Evolutionary conservation across 805 yeast genomes (phyloP), one percentile per base, ranked within the genome.

Genomic region (Candida piceae): DNA sequence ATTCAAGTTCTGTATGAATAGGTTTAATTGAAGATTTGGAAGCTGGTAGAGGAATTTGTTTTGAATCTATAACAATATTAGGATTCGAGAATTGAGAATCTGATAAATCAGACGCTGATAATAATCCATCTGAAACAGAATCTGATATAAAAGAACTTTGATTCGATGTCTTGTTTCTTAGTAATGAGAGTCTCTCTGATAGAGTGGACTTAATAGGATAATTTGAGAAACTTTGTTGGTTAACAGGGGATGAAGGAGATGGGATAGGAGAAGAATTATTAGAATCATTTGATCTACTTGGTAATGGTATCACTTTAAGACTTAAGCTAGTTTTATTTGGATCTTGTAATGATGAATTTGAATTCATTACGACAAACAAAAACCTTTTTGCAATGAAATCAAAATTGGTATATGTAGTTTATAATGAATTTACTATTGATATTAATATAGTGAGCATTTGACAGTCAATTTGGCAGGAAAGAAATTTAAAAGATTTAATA

Each of bases 171-270:
- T 41, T 35, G 33, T 41, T 41, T 30, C 48, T 35, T 21, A 44
- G 19, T 8, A 39, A 16, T 7, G 48, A 41, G 3, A 44, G 32
- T 22, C 42, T 32, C 13, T 41, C 43, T 1, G 48, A 41, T n/a
- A 44, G 20, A 7, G 20, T 23, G 7, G 48, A 34, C 20, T 36
- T 41, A 26, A 44, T 31, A 4, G 48, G 48, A 15, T 17, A 12
- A 24, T 24, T 24, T 6, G 26, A 24, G 13, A 5, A 5, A 12
- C 13, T 10, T 13, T 7, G 26, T 9, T 5, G 12, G 13, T 7
- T 9, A 12, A 13, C 9, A 12, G 26, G 6, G 13, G 26, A 13
- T 12, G 26, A 24, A 24, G 26, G 13, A 7, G 26, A 12, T 9
- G 26, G 6, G 6, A 12, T 9, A 24, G 12, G 26, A 5, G 29